phyloP scores from a whole-genome alignment of 1,139 yeast species.

The Saccharomyces pastorianus region DNA sequence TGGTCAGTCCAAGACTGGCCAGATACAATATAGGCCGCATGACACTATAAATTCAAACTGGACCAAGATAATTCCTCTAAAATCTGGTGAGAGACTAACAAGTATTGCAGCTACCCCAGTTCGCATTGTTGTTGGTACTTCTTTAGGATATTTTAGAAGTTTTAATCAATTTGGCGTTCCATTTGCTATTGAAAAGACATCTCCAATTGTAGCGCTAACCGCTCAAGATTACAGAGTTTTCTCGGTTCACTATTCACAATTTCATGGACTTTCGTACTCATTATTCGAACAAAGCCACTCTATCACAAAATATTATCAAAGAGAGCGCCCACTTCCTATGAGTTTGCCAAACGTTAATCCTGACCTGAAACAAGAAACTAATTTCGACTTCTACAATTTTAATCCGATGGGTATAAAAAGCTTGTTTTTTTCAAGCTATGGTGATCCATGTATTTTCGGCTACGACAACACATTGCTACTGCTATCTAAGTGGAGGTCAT shows the following conservation, averaged over 20 bases:
- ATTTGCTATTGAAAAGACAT: constrained; percentile 41
- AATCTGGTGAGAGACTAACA: constrained; percentile 40
- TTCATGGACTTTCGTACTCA: constrained; percentile 26
- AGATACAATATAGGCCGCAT: constrained; percentile 39
- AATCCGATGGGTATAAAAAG: constrained; percentile 43
- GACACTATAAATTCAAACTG: constrained; percentile 34
- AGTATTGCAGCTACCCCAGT: constrained; percentile 46
- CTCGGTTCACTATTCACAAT: constrained; percentile 25
- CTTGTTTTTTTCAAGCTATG: constrained; percentile 72
- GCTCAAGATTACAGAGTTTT: constrained; percentile 32
- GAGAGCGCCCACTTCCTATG: constrained; percentile 27
- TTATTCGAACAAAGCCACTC: constrained; percentile 24
- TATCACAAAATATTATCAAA: constrained; percentile 31
- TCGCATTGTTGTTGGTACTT: constrained; percentile 46
- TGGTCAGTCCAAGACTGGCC: constrained; percentile 40
- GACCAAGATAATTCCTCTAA: constrained; percentile 36
- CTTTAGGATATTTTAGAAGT: constrained; percentile 47
- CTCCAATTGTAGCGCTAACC: constrained; percentile 51
- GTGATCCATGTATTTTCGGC: constrained; percentile 82
- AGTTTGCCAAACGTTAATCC: constrained; percentile 13
- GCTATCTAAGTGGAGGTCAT: constrained; percentile 68
- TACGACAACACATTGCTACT: constrained; percentile 65
- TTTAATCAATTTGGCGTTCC: constrained; percentile 53
- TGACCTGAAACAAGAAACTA: constrained; percentile 14
- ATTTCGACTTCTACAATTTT: constrained; percentile 18